These are phyloP conservation scores for Neurospora tetraspora DNA, from an alignment of 495 filamentous ascomycete genomes.

Conservation along the genomic window DNA sequence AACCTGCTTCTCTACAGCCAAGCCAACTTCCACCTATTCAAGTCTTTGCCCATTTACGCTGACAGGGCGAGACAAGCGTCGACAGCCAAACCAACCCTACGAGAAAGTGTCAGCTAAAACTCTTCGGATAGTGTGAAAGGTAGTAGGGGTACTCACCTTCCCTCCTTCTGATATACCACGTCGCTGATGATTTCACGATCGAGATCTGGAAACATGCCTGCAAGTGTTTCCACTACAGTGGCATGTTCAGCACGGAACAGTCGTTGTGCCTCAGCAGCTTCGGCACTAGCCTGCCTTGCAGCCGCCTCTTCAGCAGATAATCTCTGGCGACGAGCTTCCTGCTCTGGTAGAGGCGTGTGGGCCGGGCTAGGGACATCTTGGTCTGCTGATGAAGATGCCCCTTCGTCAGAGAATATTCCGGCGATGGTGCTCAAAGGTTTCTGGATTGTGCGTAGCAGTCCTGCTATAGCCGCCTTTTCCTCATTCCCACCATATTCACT, in stretches of 20 bases:
- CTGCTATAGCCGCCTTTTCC: constrained; percentile 72
- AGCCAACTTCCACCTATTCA: not conserved
- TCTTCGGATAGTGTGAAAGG: not conserved
- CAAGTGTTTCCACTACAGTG: constrained; percentile 83
- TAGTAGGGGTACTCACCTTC: constrained; percentile 52
- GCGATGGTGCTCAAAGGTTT: constrained; percentile 87
- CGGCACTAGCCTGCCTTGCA: constrained; percentile 86
- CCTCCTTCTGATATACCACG: constrained; percentile 85
- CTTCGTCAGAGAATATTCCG: constrained; percentile 90
- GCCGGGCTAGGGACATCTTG: constrained; percentile 39
- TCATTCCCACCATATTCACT: constrained; percentile 37
- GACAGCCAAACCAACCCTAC: constrained; percentile 77
- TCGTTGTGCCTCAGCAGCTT: constrained; percentile 77
- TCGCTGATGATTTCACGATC: constrained; percentile 89
- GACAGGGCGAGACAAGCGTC: constrained; percentile 85
- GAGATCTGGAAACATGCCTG: constrained; percentile 87
- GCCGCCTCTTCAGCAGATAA: constrained; percentile 78
- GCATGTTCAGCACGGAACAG: constrained; percentile 79
- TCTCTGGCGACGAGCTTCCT: constrained; percentile 26
- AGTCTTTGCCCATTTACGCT: constrained; percentile 15
- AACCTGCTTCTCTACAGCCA: not conserved
- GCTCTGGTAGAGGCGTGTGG: constrained; percentile 48
- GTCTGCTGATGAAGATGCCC: constrained; percentile 23
- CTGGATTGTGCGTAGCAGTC: constrained; percentile 84
- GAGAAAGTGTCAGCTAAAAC: constrained; percentile 13